Conservation (phyloP, 345 rosid genomes). For the Heritiera fomes region DNA sequence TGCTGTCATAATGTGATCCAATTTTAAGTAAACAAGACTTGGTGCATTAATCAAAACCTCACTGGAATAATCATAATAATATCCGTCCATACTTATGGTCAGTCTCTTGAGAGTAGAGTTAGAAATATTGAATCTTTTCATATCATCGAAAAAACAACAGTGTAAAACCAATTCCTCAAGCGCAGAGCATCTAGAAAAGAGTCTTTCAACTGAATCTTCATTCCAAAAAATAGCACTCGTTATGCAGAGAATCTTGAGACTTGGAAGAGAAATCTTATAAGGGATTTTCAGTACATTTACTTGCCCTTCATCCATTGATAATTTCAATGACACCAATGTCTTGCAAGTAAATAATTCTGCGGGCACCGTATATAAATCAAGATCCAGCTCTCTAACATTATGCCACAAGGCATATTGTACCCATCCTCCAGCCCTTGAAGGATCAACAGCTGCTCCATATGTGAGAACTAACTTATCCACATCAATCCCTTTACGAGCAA, state of each 20-base stretch:
- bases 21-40: background rate
- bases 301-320: background rate
- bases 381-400: background rate
- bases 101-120: background rate
- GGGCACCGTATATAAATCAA: background rate
- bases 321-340: background rate
- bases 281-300: background rate
- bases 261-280: background rate
- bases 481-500: too few relatives aligned
- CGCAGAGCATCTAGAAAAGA: conserved; percentile 10
- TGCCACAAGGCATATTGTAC: background rate
- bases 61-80: background rate
- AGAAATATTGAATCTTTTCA: background rate
- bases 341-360: background rate
- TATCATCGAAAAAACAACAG: background rate
- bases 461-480: too few relatives aligned
- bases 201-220: background rate
- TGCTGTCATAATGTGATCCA: background rate
- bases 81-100: background rate
- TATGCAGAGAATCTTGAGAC: background rate
- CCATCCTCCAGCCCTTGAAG: background rate
- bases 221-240: background rate
- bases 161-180: conserved; percentile 1
- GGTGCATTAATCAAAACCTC: background rate
- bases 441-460: background rate